Conservation (phyloP, 2,329 filamentous ascomycete genomes). For the Colletotrichum horii region DNA sequence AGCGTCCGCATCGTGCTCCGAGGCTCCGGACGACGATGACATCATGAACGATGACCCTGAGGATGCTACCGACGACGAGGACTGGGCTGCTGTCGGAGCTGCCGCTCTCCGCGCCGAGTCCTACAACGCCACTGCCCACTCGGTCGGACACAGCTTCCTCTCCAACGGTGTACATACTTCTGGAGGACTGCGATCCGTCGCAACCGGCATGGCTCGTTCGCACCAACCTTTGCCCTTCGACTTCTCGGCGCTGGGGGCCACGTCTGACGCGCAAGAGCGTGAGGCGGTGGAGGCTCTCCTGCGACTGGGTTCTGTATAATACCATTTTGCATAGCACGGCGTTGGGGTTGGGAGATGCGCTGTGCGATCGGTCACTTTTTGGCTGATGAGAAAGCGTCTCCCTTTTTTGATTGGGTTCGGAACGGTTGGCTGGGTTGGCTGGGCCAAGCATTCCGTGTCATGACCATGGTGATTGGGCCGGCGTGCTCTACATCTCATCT, state of each 20-base stretch:
- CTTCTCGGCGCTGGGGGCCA: slow-evolving; percentile 53
- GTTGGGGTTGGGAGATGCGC: slow-evolving; percentile 39
- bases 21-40: slow-evolving; percentile 71
- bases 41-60: slow-evolving; percentile 77
- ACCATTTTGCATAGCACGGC: slow-evolving; percentile 57
- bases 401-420: slow-evolving; percentile 1
- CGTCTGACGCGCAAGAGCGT: slow-evolving; percentile 75
- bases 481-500: slow-evolving; percentile 33
- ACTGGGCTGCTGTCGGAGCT: slow-evolving; percentile 90
- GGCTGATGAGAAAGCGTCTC: slow-evolving; percentile 6
- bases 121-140: slow-evolving; percentile 62
- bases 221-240: slow-evolving; percentile 57
- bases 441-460: slow-evolving; percentile 36
- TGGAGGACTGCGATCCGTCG: slow-evolving; percentile 53
- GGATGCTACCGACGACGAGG: slow-evolving; percentile 92
- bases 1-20: slow-evolving; percentile 76
- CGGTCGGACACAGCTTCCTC: slow-evolving; percentile 43
- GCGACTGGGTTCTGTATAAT: slow-evolving; percentile 80
- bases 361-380: slow-evolving; percentile 8
- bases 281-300: slow-evolving; percentile 83
- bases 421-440: slow-evolving; percentile 19
- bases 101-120: slow-evolving; percentile 77
- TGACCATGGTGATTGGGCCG: slow-evolving; percentile 32
- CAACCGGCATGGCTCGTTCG: slow-evolving; percentile 59
- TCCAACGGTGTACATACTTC: slow-evolving; percentile 55